These are phyloP conservation scores for Phalaenopsis hybrid DNA, from an alignment of 116 monocot genomes.

Conservation along the genomic window DNA sequence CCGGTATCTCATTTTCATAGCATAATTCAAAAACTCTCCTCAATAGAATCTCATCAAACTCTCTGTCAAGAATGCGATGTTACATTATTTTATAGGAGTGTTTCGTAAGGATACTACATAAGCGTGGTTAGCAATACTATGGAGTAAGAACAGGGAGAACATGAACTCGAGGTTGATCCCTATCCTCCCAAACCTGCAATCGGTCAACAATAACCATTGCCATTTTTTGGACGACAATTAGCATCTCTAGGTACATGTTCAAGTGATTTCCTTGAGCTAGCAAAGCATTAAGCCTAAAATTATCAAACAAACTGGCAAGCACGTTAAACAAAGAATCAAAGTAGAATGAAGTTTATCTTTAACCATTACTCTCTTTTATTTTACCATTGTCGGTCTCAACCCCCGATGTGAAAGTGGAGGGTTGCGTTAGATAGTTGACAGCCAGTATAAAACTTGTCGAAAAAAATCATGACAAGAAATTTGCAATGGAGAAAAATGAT, in stretches of 20 bases:
- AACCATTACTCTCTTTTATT: too few relatives aligned
- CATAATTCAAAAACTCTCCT: constrained; percentile 53
- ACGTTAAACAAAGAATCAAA: background rate
- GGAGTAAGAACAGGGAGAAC: constrained; percentile 89
- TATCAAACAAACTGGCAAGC: background rate
- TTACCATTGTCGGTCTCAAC: too few relatives aligned
- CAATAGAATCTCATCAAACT: constrained; percentile 83
- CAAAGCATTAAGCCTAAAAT: background rate
- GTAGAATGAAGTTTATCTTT: background rate
- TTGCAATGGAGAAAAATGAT: too few relatives aligned
- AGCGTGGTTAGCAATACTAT: constrained; percentile 54
- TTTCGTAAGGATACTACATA: background rate
- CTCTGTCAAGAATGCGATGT: constrained; percentile 36
- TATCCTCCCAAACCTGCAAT: constrained; percentile 82
- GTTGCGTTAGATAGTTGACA: too few relatives aligned
- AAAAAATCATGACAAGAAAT: too few relatives aligned
- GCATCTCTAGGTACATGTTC: constrained; percentile 71
- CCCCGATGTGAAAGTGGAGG: too few relatives aligned
- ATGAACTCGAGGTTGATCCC: constrained; percentile 88
- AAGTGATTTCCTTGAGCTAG: constrained; percentile 78
- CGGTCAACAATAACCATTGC: constrained; percentile 98
- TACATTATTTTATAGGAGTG: background rate
- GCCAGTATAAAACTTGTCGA: too few relatives aligned
- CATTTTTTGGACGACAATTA: constrained; percentile 83
- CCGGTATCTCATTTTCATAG: constrained; percentile 70